Evolutionary conservation across 805 yeast species (phyloP).

Genomic region (Novakomyces olei): DNA sequence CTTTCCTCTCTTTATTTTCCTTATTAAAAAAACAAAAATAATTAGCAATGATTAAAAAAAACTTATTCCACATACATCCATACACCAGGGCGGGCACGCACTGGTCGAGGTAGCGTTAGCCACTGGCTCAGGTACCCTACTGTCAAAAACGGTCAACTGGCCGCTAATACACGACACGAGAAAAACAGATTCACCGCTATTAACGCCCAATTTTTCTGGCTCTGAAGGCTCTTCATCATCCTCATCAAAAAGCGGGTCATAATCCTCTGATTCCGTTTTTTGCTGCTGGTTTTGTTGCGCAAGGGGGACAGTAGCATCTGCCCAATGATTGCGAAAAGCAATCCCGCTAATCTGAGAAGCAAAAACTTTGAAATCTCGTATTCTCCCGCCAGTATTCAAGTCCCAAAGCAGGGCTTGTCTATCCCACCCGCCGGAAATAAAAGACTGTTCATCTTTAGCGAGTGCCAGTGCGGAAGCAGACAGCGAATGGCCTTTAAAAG

Average conservation of each 20-base stretch:
- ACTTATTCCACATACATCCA: constrained; percentile 25
- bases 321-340: no score
- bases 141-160: constrained; percentile 60
- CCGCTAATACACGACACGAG: constrained; percentile 74
- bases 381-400: constrained; percentile 53
- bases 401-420: constrained; percentile 66
- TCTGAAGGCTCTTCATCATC: constrained; percentile 24
- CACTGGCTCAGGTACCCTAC: constrained; percentile 25
- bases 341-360: no score
- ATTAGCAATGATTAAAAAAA: not conserved
- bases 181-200: constrained; percentile 23
- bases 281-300: no score
- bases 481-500: constrained; percentile 46
- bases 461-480: constrained; percentile 54
- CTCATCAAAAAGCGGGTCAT: constrained; percentile 36
- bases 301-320: no score
- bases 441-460: constrained; percentile 35
- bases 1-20: no score
- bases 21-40: no score
- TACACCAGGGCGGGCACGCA: constrained; percentile 83
- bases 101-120: constrained; percentile 32
- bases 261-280: no score
- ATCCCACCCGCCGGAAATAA: constrained; percentile 85
- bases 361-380: no score
- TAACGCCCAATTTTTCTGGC: constrained; percentile 8